These are phyloP conservation scores for Vitis amurensis DNA, from an alignment of 164 flowering plant species.

Conservation along the genomic window DNA sequence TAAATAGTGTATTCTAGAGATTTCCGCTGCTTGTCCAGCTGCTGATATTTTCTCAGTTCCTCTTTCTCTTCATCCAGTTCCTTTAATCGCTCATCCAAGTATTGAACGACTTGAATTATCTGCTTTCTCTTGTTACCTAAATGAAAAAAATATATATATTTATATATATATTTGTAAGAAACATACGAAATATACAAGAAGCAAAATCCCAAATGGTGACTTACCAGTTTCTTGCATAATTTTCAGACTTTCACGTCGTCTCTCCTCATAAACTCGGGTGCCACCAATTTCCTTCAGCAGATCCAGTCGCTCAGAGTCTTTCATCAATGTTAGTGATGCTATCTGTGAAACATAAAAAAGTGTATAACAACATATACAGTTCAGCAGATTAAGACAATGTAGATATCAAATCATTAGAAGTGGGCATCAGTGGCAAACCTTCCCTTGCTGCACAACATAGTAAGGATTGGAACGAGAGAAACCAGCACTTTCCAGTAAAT, in stretches of 20 bases:
- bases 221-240: slow-evolving; percentile 99
- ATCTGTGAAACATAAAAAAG: slow-evolving; percentile 42
- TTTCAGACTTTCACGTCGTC: slow-evolving; percentile 97
- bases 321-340: slow-evolving; percentile 91
- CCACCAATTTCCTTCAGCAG: slow-evolving; percentile 99
- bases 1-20: slow-evolving; percentile 86
- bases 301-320: slow-evolving; percentile 92
- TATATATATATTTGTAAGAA: not conserved
- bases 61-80: slow-evolving; percentile 99
- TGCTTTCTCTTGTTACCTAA: slow-evolving; percentile 92
- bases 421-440: slow-evolving; percentile 39
- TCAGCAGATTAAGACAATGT: not conserved
- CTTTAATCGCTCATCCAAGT: slow-evolving; percentile 89
- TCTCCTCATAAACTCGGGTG: slow-evolving; percentile 97
- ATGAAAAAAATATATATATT: slow-evolving; percentile 7
- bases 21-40: slow-evolving; percentile 92
- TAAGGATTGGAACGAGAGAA: slow-evolving; percentile 99
- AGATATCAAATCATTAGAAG: not conserved
- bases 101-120: slow-evolving; percentile 97
- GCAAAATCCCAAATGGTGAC: slow-evolving; percentile 8
- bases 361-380: not conserved
- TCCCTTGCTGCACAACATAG: slow-evolving; percentile 99
- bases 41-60: slow-evolving; percentile 94
- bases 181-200: not conserved
- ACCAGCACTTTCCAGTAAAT: slow-evolving; percentile 98